Conservation (phyloP, 352 stramenopile genomes). For the Pseudoperonospora humuli region DNA sequence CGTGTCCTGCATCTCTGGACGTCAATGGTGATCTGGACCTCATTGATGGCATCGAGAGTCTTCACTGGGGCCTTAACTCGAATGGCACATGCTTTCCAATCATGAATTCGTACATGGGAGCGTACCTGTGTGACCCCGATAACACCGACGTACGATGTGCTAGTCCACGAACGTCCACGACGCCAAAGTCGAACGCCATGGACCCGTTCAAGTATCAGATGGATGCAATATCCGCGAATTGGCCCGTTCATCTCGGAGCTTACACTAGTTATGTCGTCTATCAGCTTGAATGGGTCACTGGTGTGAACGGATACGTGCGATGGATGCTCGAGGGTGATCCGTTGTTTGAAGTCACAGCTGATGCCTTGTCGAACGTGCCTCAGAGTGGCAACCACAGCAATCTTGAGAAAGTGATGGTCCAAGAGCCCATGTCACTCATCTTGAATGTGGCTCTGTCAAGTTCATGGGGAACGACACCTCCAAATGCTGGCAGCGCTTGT, state of each 20-base stretch:
- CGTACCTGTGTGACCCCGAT: constrained; percentile 43
- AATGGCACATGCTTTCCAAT: constrained; percentile 34
- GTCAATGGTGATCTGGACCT: constrained; percentile 35
- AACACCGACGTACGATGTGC: constrained; percentile 39
- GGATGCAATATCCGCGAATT: constrained; percentile 59
- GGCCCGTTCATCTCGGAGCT: constrained; percentile 41
- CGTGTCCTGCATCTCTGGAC: constrained; percentile 43
- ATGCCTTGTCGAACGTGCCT: constrained; percentile 30
- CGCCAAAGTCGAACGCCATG: constrained; percentile 47
- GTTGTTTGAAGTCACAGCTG: constrained; percentile 67
- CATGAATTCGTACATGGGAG: constrained; percentile 47
- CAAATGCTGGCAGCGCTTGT: constrained; percentile 19
- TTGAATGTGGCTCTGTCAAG: constrained; percentile 90
- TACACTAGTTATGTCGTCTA: constrained; percentile 52
- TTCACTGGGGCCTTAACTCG: constrained; percentile 49
- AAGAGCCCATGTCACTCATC: constrained; percentile 90
- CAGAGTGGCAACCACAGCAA: constrained; percentile 31
- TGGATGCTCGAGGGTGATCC: constrained; percentile 63
- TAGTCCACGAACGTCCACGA: constrained; percentile 30
- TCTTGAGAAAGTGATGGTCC: constrained; percentile 78
- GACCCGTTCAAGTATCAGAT: constrained; percentile 63
- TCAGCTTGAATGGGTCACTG: constrained; percentile 39
- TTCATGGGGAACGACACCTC: constrained; percentile 33
- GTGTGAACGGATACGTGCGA: constrained; percentile 32
- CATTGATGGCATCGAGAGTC: constrained; percentile 32